These are phyloP conservation scores for Penicillium malachiteum DNA, from an alignment of 495 filamentous ascomycete genomes.

Conservation along the genomic window DNA sequence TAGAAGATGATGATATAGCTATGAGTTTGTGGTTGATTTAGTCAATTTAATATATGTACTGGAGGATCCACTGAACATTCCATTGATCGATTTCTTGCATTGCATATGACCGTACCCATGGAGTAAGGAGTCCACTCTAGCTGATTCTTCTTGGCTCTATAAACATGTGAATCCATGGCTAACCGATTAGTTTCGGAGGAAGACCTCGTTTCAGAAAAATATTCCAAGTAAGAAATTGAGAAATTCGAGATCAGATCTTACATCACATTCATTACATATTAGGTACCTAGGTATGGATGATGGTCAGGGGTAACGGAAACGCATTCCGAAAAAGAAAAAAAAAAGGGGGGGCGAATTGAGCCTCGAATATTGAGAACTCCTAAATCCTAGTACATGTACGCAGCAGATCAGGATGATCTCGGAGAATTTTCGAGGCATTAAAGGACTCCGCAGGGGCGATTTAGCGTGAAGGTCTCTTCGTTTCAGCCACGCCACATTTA, in stretches of 20 bases:
- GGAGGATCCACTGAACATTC: too few species aligned
- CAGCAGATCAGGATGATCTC: constrained; percentile 17
- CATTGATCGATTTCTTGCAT: too few species aligned
- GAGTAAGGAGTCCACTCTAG: background rate
- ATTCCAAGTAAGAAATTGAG: too few species aligned
- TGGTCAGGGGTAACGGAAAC: too few species aligned
- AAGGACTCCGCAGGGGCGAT: constrained; percentile 5
- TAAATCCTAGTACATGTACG: background rate
- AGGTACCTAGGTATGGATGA: too few species aligned
- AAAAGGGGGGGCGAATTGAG: background rate
- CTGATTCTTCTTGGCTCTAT: too few species aligned
- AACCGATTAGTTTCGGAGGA: background rate
- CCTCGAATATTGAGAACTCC: background rate
- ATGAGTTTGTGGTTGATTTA: too few species aligned
- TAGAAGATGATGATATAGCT: too few species aligned
- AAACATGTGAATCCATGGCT: background rate
- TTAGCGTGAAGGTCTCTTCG: constrained; percentile 4
- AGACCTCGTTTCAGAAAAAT: background rate
- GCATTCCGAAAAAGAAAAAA: background rate
- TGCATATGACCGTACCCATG: background rate
- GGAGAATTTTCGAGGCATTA: constrained; percentile 17
- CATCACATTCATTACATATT: too few species aligned
- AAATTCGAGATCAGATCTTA: too few species aligned
- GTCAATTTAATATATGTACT: too few species aligned
- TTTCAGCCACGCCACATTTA: constrained; percentile 27